A percentile compares a stretch with the other conserved stretches of the same genome.
Conservation (phyloP, 2,329 filamentous ascomycete genomes). For the Albophoma yamanashiensis region DNA sequence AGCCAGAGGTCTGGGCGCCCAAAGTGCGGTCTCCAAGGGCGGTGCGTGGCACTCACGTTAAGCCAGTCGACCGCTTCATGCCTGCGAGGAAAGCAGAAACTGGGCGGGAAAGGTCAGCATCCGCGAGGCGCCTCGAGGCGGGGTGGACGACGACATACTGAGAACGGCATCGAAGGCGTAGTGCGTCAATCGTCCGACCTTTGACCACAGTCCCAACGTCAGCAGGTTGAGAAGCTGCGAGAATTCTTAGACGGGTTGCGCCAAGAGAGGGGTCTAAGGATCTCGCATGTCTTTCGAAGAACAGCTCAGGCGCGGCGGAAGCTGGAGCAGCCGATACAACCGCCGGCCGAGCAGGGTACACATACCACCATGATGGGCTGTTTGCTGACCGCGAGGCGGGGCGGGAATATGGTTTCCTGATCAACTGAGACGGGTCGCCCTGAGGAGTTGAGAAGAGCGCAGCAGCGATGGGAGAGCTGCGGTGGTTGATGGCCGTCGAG, state of each 20-base stretch:
- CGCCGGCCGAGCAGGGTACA: constrained; percentile 3
- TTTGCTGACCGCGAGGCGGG: neutral
- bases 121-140: neutral
- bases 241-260: neutral
- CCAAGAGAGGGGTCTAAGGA: neutral
- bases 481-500: neutral
- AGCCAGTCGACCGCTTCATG: constrained; percentile 91
- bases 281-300: neutral
- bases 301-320: neutral
- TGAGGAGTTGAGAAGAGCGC: neutral
- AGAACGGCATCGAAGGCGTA: constrained; percentile 95
- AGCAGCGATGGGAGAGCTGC: neutral
- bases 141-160: constrained; percentile 41
- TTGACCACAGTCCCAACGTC: constrained; percentile 57
- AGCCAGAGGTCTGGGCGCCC: constrained; percentile 3
- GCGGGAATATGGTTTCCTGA: neutral
- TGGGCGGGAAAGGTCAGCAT: constrained; percentile 22
- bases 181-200: constrained; percentile 89
- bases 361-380: constrained; percentile 22
- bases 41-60: constrained; percentile 65
- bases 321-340: neutral
- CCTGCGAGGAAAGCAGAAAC: constrained; percentile 95
- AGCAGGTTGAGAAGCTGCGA: constrained; percentile 54
- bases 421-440: neutral
- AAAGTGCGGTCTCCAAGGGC: neutral